Evolutionary conservation across 2,329 filamentous ascomycete species (phyloP), one percentile per base, ranked within the genome.

Genomic region (Fusarium devonianum): DNA sequence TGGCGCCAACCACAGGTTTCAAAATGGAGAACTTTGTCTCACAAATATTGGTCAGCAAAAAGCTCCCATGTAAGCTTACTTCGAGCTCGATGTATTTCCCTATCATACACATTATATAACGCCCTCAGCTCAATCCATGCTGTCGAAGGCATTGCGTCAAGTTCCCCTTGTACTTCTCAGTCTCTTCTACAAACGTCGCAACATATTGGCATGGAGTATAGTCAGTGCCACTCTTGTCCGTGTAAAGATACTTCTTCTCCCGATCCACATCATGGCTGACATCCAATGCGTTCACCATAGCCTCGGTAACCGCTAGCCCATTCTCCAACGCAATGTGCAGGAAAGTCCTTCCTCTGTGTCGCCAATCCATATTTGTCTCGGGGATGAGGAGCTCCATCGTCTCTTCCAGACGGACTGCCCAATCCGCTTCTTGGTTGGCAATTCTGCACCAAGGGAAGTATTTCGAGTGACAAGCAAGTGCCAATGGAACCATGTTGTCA

Each of bases 201-300:
- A 55, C 49, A 14, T 55, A 55, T 14, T 55, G 43, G 12, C 19
- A 34, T 10, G 38, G 49, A 12, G 52, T 42, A 9, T 55, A 49
- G 7, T 32, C n/a, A 37, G 37, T 23, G 0, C 42, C 52, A 0
- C 43, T 54, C n/a, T 49, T 55, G 3, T 55, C 52, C 0, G 49
- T 49, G 5, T 55, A 55, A 2, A 49, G 1, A 17, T 54, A 55
- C 7, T n/a, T 34, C 29, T 49, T 54, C 0, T 53, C 34, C 2
- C 23, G 19, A 5, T 33, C 36, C 4, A 21, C 38, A 2, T 38
- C 44, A 5, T 36, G 30, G 4, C 28, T 34, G 2, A 25, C 19
- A 4, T 49, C 29, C 19, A 54, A 3, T 1, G 45, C 52, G 1
- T 37, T 22, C 4, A 55, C 12, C 34, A 55, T 38, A 1, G 50